A percentile compares a stretch with the other conserved stretches of the same genome.
phyloP scores from a whole-genome alignment of 805 yeast genomes.

The Allodekkera sacchari region DNA sequence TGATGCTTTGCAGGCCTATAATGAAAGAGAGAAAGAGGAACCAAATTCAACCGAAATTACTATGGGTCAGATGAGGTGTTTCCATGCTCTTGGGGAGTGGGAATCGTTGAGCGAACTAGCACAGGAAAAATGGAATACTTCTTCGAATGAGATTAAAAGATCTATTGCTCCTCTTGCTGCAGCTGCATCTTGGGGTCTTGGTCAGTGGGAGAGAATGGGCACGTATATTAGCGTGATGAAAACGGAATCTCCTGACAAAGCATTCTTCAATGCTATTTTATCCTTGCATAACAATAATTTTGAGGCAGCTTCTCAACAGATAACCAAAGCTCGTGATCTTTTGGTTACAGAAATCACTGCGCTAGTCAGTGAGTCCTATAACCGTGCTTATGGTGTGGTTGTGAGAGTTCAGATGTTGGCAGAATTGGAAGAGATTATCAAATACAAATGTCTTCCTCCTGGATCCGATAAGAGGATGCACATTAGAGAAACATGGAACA shows the following conservation, averaged over 20 bases:
- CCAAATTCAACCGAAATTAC: constrained; percentile 78
- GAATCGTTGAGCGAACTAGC: constrained; percentile 83
- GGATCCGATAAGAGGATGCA: constrained; percentile 70
- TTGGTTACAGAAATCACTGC: constrained; percentile 92
- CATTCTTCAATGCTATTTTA: constrained; percentile 88
- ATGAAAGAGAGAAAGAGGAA: constrained; percentile 58
- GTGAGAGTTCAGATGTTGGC: constrained; percentile 97
- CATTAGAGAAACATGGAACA: constrained; percentile 90
- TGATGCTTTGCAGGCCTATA: constrained; percentile 88
- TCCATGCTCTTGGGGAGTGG: constrained; percentile 99
- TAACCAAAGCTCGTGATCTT: constrained; percentile 77
- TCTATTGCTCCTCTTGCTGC: constrained; percentile 96
- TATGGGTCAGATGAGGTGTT: constrained; percentile 96
- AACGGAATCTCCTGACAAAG: constrained; percentile 85
- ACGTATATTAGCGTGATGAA: constrained; percentile 86
- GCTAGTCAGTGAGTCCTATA: constrained; percentile 88
- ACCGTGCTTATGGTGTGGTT: constrained; percentile 93
- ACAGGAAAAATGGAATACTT: constrained; percentile 71
- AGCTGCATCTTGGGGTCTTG: constrained; percentile 97
- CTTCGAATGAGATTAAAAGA: constrained; percentile 66
- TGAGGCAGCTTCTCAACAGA: constrained; percentile 70
- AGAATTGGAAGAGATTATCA: constrained; percentile 89
- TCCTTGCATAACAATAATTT: constrained; percentile 81
- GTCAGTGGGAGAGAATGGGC: constrained; percentile 96
- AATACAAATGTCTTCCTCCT: constrained; percentile 77